Evolutionary conservation across 2,329 filamentous ascomycete genomes (phyloP), one percentile per base, ranked within the genome.

Genomic region (Dothiorella sarmentorum): DNA sequence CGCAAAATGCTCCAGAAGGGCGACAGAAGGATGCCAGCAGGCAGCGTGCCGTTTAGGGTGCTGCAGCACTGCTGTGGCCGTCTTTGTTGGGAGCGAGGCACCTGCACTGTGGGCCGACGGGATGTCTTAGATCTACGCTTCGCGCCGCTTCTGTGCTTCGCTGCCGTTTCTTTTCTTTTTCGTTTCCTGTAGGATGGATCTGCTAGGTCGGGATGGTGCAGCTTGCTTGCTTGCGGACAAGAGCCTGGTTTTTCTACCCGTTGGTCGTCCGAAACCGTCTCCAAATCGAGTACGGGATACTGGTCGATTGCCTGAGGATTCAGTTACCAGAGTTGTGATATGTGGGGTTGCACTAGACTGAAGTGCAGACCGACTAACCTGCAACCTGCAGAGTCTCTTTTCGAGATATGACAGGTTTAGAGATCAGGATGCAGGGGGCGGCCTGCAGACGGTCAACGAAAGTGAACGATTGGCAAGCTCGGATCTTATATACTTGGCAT

Each of bases 401-500:
- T 44, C 24, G 13, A n/a, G n/a, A n/a, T n/a, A n/a, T n/a, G n/a
- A n/a, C n/a, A n/a, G n/a, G n/a, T n/a, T n/a, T n/a, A n/a, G n/a
- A n/a, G n/a, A n/a, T n/a, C n/a, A n/a, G n/a, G n/a, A n/a, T n/a
- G n/a, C n/a, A n/a, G n/a, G n/a, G n/a, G n/a, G n/a, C n/a, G n/a
- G n/a, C n/a, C n/a, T n/a, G n/a, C n/a, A n/a, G n/a, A n/a, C n/a
- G n/a, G n/a, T n/a, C n/a, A n/a, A n/a, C n/a, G n/a, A n/a, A n/a
- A n/a, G n/a, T n/a, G n/a, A n/a, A 40, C 24, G n/a, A 24, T 37
- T 26, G 47, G 29, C 27, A 38, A 17, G 3, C 26, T 17, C 31
- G n/a, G 47, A 55, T 53, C 49, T 53, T 53, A 55, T 59, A 59
- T n/a, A 38, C n/a, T n/a, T n/a, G n/a, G n/a, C n/a, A n/a, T n/a